Percentiles rank a stretch among this genome's conserved stretches.
Conservation (phyloP, 139 green algal species). For the Mesotaenium endlicherianum region DNA sequence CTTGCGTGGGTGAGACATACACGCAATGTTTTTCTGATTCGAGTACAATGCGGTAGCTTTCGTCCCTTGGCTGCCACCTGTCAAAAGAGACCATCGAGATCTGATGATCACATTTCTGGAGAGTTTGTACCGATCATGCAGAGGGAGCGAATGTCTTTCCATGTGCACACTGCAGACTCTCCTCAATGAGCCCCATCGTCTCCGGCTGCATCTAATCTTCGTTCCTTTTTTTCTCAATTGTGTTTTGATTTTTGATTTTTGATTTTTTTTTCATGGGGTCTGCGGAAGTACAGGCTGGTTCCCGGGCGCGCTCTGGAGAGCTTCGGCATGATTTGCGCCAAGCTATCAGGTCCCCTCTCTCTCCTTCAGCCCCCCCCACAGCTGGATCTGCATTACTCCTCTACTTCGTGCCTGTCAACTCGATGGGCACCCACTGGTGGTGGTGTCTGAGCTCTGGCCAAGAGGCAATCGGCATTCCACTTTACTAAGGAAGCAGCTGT, state of each 20-base stretch:
- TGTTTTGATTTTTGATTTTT: not conserved
- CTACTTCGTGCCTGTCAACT: not conserved
- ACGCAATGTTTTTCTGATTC: not conserved
- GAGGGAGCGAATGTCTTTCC: not conserved
- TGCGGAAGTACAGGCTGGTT: not conserved
- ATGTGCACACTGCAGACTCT: too few relatives aligned
- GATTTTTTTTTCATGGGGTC: too few relatives aligned
- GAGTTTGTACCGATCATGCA: not conserved
- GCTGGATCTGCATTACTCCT: not conserved
- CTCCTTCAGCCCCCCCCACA: not conserved
- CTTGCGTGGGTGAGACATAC: too few relatives aligned
- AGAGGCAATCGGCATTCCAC: not conserved
- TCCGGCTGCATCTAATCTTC: not conserved
- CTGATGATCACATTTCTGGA: not conserved
- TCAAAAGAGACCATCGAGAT: not conserved
- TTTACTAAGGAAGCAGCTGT: too few relatives aligned
- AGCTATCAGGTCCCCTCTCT: not conserved
- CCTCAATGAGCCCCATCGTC: not conserved
- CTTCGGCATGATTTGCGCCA: not conserved
- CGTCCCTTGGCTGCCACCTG: not conserved
- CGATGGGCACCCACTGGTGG: not conserved
- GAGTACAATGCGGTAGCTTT: not conserved
- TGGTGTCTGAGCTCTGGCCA: not conserved
- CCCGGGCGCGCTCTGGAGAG: slow-evolving; percentile 1
- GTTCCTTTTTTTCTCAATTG: not conserved